Evolutionary conservation across 805 yeast species (phyloP).

Genomic region (Zygotorulaspora danielsina): DNA sequence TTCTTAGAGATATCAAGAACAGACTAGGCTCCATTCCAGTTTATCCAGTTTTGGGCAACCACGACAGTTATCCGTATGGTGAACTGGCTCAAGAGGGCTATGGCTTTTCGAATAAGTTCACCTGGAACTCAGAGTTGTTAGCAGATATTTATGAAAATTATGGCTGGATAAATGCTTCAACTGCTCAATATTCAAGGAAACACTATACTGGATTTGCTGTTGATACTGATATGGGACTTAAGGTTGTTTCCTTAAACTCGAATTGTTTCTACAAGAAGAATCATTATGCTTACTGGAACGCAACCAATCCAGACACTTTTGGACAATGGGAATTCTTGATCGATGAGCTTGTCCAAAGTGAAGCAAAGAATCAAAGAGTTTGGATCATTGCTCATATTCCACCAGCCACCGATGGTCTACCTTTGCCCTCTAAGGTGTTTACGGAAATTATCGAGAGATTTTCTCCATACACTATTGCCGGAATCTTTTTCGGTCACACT

Average conservation of each 20-base stretch:
- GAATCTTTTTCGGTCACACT: constrained; percentile 66
- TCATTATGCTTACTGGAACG: constrained; percentile 50
- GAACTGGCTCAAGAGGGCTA: constrained; percentile 55
- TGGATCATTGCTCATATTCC: constrained; percentile 75
- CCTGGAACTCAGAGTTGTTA: constrained; percentile 48
- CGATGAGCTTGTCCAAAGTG: constrained; percentile 59
- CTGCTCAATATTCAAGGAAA: constrained; percentile 36
- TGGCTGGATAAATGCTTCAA: constrained; percentile 41
- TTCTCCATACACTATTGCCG: constrained; percentile 65
- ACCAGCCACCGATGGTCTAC: constrained; percentile 54
- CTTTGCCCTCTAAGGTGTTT: constrained; percentile 54
- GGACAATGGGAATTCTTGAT: constrained; percentile 60
- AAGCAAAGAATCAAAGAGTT: constrained; percentile 54
- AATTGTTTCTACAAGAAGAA: constrained; percentile 65
- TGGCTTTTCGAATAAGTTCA: constrained; percentile 41
- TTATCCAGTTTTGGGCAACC: constrained; percentile 63
- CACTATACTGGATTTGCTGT: constrained; percentile 63
- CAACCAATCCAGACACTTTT: constrained; percentile 53
- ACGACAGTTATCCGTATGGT: constrained; percentile 69
- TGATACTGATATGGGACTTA: constrained; percentile 52
- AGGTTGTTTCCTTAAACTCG: constrained; percentile 59
- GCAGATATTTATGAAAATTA: constrained; percentile 46
- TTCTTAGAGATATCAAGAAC: constrained; percentile 51
- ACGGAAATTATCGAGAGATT: constrained; percentile 59
- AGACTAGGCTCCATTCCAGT: constrained; percentile 51